Evolutionary conservation across 768 basidiomycete genomes (phyloP), one percentile per base, ranked within the genome.

Genomic region (Russula lepida): DNA sequence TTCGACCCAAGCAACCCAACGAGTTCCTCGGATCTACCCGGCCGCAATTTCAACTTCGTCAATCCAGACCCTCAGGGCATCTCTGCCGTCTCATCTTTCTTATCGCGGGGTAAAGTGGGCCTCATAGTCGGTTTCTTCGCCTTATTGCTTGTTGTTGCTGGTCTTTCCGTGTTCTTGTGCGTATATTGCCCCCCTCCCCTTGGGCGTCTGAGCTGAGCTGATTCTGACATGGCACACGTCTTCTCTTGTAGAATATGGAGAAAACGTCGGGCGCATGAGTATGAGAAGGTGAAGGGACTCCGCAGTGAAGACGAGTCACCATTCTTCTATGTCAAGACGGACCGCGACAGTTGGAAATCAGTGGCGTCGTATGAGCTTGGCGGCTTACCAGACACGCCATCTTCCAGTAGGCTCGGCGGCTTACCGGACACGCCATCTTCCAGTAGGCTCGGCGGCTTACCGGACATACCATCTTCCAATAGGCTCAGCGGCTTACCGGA

Each of bases 61-160:
- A 72, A 85, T 70, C 85, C 86, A 6, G 81, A 84, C 67, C 81
- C 78, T 12, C 68, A 77, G 50, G 83, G 80, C 6, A n/a, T 80
- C 32, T 49, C 46, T 50, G 77, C 78, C 63, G 62, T 83, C 28
- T 67, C 63, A 48, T 62, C 63, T 0, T 84, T 85, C 64, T 69
- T 86, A 65, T 58, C 64, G 1, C 66, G 64, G 23, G 71, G 82
- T 63, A 81, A 80, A 71, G 74, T 74, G 55, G 73, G 70, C 39
- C 71, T 86, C 32, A 71, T 84, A 33, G 80, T 81, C 11, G 81
- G 77, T 2, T 64, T 77, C 4, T 58, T 81, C 33, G 79, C 74
- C n/a, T 65, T 80, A 15, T 66, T 75, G 3, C 69, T 70, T 12
- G 60, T 81, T 56, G 72, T 84, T 65, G 77, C 62, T 11, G 58